A percentile compares a stretch with the other conserved stretches of the same genome.
These are phyloP conservation scores for Pluteus cervinus DNA, from an alignment of 768 basidiomycete genomes.

Conservation along the genomic window DNA sequence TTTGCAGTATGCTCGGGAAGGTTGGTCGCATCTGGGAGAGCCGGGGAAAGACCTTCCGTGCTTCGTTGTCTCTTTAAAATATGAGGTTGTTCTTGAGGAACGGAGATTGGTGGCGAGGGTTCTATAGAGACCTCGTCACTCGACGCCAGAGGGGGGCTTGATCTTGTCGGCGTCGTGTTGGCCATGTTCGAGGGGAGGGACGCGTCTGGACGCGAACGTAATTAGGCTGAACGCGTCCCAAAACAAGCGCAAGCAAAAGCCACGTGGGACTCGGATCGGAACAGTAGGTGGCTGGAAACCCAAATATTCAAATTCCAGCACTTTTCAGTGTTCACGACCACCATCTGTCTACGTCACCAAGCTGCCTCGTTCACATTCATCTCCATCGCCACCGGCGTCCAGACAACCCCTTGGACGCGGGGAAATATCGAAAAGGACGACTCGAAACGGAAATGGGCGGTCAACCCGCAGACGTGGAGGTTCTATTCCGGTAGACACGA, in stretches of 20 bases:
- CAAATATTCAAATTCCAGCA: neutral
- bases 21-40: slow-evolving; percentile 9
- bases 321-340: no score
- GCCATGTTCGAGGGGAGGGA: neutral
- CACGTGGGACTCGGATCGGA: slow-evolving; percentile 3
- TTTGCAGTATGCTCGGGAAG: slow-evolving; percentile 32
- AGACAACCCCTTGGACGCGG: slow-evolving; percentile 45
- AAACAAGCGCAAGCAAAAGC: slow-evolving; percentile 2
- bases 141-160: no score
- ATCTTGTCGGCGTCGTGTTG: neutral
- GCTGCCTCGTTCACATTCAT: slow-evolving; percentile 76
- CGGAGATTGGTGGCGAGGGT: no score
- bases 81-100: no score
- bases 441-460: slow-evolving; percentile 25
- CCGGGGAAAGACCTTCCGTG: slow-evolving; percentile 10
- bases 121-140: no score
- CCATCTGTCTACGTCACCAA: slow-evolving; percentile 25
- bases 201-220: neutral
- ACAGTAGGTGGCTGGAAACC: neutral
- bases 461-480: no score
- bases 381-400: slow-evolving; percentile 65
- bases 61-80: no score
- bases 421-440: slow-evolving; percentile 36
- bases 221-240: neutral
- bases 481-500: no score